phyloP scores from a whole-genome alignment of 1,284 basidiomycete species.

The Leccinum pachyderme region DNA sequence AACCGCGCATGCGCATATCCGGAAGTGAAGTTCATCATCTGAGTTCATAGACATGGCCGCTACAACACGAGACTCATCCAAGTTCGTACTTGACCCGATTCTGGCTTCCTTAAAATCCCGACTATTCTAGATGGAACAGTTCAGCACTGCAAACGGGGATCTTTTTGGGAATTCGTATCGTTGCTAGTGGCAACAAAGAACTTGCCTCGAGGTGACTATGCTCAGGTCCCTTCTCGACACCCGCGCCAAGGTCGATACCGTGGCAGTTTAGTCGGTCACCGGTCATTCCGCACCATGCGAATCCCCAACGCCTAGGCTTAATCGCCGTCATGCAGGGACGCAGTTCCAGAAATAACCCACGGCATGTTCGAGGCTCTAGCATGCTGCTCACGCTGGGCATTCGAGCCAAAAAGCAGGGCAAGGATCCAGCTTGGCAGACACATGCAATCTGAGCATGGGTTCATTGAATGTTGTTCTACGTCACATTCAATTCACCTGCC shows the following conservation, averaged over 20 bases:
- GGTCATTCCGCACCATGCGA: slow-evolving; percentile 17
- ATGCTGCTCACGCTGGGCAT: neutral
- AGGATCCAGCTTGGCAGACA: slow-evolving; percentile 11
- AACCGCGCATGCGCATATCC: slow-evolving; percentile 23
- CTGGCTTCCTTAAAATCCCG: slow-evolving; percentile 12
- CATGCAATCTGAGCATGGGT: neutral
- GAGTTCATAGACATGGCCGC: slow-evolving; percentile 15
- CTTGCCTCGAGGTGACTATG: slow-evolving; percentile 18
- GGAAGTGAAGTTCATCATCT: slow-evolving; percentile 25
- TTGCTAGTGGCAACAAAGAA: slow-evolving; percentile 25
- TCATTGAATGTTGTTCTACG: neutral
- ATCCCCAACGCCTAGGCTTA: slow-evolving; percentile 24
- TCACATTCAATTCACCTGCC: slow-evolving; percentile 2
- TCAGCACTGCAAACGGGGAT: slow-evolving; percentile 14
- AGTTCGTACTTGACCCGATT: slow-evolving; percentile 9
- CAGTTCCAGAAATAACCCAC: slow-evolving; percentile 10
- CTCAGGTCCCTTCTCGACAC: slow-evolving; percentile 4
- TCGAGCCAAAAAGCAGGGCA: neutral
- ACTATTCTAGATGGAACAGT: slow-evolving; percentile 1
- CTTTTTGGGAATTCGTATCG: slow-evolving; percentile 26
- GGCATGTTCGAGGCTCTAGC: slow-evolving; percentile 7
- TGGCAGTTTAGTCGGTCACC: slow-evolving; percentile 11
- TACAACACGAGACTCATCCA: slow-evolving; percentile 20
- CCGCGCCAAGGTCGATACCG: slow-evolving; percentile 15
- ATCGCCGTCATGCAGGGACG: slow-evolving; percentile 21